phyloP scores from a whole-genome alignment of 345 rosid genomes.

The Combretum micranthum region DNA sequence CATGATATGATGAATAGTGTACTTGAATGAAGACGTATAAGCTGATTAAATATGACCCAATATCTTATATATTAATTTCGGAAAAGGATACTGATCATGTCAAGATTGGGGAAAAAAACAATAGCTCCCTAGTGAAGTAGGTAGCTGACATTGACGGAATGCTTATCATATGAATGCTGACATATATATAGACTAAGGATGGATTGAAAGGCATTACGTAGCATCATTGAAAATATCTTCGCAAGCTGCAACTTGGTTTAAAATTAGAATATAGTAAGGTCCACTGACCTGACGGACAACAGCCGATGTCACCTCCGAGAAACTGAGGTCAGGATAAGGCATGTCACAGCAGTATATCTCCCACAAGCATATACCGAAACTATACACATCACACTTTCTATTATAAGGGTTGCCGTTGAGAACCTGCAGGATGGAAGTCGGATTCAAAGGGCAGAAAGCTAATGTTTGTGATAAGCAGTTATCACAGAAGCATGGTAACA shows the following conservation, averaged over 20 bases:
- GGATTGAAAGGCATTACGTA: no score
- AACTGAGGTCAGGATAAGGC: slow-evolving; percentile 98
- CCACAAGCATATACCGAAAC: slow-evolving; percentile 97
- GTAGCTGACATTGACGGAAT: no score
- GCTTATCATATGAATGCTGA: no score
- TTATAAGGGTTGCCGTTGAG: slow-evolving; percentile 89
- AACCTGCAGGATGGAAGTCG: slow-evolving; percentile 38
- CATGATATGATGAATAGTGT: no score
- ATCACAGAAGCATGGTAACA: neutral
- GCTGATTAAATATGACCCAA: no score
- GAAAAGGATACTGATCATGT: no score
- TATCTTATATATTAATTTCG: no score
- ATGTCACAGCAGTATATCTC: slow-evolving; percentile 99
- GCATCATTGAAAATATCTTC: neutral
- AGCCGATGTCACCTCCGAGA: slow-evolving; percentile 93
- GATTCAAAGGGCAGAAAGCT: neutral
- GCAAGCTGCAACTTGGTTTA: neutral
- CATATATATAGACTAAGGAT: no score
- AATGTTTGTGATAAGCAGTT: neutral
- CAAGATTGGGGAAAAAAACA: no score
- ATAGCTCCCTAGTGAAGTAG: no score
- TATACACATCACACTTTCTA: slow-evolving; percentile 92
- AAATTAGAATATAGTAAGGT: neutral
- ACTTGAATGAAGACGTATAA: no score
- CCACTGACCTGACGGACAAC: slow-evolving; percentile 84